phyloP scores from a whole-genome alignment of 352 stramenopile genomes.

The Phytopythium oedochilum region DNA sequence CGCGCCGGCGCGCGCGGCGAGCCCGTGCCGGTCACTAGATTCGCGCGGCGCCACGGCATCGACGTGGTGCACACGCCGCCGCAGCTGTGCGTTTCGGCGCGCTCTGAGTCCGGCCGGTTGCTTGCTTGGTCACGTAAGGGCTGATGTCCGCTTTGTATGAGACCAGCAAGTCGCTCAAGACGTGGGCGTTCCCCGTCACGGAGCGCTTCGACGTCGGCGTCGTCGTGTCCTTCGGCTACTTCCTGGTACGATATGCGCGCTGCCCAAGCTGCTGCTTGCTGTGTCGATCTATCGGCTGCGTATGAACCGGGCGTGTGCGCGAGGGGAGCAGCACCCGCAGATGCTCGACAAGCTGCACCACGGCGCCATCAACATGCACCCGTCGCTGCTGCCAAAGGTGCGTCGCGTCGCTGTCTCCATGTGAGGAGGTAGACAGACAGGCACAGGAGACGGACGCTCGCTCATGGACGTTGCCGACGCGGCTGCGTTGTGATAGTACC shows the following conservation, averaged over 20 bases:
- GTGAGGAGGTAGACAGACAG: too few relatives aligned
- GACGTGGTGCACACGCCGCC: conserved; percentile 59
- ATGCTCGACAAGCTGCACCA: conserved; percentile 60
- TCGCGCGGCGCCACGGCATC: conserved; percentile 56
- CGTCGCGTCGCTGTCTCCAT: not conserved
- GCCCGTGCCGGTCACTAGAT: conserved; percentile 73
- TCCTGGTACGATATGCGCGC: conserved; percentile 31
- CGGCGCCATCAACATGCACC: conserved; percentile 88
- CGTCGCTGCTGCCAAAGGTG: conserved; percentile 78
- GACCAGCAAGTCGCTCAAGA: conserved; percentile 71
- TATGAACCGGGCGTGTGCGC: not conserved
- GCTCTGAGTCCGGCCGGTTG: too few relatives aligned
- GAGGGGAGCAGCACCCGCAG: conserved; percentile 50
- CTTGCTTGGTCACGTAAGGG: too few relatives aligned
- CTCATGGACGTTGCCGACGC: too few relatives aligned
- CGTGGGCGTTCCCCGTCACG: conserved; percentile 49
- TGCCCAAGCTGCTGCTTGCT: not conserved
- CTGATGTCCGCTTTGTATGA: too few relatives aligned
- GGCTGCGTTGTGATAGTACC: too few relatives aligned
- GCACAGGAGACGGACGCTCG: not conserved
- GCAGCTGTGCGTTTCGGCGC: conserved; percentile 40
- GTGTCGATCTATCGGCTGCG: too few relatives aligned
- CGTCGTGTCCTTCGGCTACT: conserved; percentile 89
- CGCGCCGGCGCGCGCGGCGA: conserved; percentile 44
- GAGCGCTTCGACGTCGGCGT: conserved; percentile 74